Evolutionary conservation across 306 rosid species (phyloP).

Genomic region (Urtica urens): DNA sequence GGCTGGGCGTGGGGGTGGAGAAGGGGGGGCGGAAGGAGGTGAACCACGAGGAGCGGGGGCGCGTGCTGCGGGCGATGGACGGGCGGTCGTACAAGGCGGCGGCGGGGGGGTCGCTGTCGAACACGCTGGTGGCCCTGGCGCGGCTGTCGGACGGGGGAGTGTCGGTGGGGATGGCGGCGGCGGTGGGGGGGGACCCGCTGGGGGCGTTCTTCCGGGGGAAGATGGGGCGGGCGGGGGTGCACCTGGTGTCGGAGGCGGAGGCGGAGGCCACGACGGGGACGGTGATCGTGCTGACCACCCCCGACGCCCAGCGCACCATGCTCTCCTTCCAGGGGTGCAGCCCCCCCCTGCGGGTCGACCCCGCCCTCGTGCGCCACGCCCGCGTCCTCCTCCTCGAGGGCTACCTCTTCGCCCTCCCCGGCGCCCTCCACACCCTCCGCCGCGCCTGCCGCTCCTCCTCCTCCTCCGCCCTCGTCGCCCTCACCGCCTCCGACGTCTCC

Average conservation of each 20-base stretch:
- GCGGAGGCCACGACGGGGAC: conserved; percentile 90
- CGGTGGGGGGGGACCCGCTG: conserved; percentile 86
- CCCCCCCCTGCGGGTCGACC: conserved; percentile 21
- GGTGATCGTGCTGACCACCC: conserved; percentile 90
- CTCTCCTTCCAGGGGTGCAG: conserved; percentile 80
- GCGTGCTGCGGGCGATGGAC: conserved; percentile 91
- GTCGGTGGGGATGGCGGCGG: conserved; percentile 86
- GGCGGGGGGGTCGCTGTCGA: conserved; percentile 95
- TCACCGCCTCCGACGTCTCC: conserved; percentile 89
- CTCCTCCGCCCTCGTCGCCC: conserved; percentile 70
- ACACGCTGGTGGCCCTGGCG: conserved; percentile 84
- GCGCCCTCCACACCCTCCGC: conserved; percentile 57
- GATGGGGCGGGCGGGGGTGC: conserved; percentile 73
- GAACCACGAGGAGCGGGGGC: conserved; percentile 90
- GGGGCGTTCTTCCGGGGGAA: conserved; percentile 88
- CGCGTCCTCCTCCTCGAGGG: conserved; percentile 86
- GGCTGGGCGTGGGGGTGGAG: conserved; percentile 66
- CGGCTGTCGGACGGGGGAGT: conserved; percentile 67
- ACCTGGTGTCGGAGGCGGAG: conserved; percentile 69
- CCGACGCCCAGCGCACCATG: conserved; percentile 98
- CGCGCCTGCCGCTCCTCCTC: conserved; percentile 69
- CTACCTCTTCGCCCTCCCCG: conserved; percentile 80
- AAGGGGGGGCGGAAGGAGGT: conserved; percentile 81
- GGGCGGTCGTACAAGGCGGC: conserved; percentile 96
- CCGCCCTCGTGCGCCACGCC: conserved; percentile 53